phyloP scores from a whole-genome alignment of 345 rosid genomes.

The Brassica cretica region DNA sequence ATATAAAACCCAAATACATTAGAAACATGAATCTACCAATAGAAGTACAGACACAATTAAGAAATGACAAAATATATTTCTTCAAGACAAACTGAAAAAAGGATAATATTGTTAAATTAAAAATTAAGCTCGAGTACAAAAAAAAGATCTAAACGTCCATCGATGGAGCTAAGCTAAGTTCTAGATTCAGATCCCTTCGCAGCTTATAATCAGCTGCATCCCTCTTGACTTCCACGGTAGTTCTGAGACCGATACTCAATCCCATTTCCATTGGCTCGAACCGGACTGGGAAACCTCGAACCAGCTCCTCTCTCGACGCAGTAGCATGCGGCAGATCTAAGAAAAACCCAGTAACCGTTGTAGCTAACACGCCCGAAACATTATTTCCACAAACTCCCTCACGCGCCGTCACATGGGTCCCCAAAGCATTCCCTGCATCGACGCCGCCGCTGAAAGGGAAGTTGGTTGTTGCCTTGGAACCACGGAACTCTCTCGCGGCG shows the following conservation, averaged over 20 bases:
- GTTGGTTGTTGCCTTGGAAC: conserved; percentile 62
- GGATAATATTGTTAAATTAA: conserved; percentile 10
- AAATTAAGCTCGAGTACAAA: background rate
- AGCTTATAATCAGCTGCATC: conserved; percentile 46
- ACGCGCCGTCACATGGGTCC: conserved; percentile 1
- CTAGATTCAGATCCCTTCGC: conserved; percentile 40
- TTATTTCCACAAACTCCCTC: conserved; percentile 4
- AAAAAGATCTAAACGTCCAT: conserved; percentile 44
- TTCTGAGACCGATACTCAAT: conserved; percentile 33
- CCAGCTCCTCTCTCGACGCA: conserved; percentile 2
- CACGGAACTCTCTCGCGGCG: conserved; percentile 60
- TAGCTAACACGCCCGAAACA: conserved; percentile 46
- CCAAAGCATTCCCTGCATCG: conserved; percentile 37
- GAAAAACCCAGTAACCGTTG: conserved; percentile 14
- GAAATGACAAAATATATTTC: background rate
- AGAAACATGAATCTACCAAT: background rate
- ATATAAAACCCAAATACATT: background rate
- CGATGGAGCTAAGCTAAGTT: conserved; percentile 62
- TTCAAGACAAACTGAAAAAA: background rate
- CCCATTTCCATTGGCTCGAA: conserved; percentile 40
- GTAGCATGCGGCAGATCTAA: background rate
- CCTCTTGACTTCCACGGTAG: conserved; percentile 45
- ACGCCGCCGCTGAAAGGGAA: conserved; percentile 39
- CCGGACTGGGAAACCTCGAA: conserved; percentile 23
- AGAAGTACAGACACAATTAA: background rate